These are phyloP conservation scores for Aspergillus intermedius DNA, from an alignment of 2,329 filamentous ascomycete genomes.

Conservation along the genomic window DNA sequence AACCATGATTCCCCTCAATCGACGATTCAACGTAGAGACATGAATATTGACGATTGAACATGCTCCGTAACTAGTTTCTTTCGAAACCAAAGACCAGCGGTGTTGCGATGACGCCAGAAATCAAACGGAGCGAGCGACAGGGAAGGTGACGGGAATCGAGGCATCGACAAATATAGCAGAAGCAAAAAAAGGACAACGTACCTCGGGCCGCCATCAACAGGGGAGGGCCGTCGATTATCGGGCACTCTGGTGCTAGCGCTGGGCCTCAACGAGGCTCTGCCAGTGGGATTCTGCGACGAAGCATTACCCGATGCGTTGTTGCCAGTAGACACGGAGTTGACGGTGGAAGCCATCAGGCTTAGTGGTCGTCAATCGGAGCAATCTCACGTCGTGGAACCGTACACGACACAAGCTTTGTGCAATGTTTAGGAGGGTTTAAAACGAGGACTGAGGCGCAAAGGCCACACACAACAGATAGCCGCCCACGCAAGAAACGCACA, in stretches of 20 bases:
- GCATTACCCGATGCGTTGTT: constrained; percentile 34
- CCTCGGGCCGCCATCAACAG: constrained; percentile 50
- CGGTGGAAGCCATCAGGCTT: constrained; percentile 37
- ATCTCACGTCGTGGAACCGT: constrained; percentile 30
- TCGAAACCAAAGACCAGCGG: background rate
- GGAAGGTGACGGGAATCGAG: background rate
- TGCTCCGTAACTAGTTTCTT: background rate
- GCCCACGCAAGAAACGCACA: background rate
- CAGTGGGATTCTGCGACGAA: constrained; percentile 32
- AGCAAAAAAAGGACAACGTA: constrained; percentile 32
- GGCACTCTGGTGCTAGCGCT: constrained; percentile 44
- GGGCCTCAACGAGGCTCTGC: constrained; percentile 45
- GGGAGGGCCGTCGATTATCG: constrained; percentile 51
- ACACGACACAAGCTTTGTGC: constrained; percentile 29
- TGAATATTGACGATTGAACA: background rate
- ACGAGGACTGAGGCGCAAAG: constrained; percentile 7
- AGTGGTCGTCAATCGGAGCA: constrained; percentile 19
- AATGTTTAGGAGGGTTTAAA: constrained; percentile 9
- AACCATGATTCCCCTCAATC: background rate
- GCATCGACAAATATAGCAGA: constrained; percentile 5
- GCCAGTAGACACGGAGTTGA: constrained; percentile 31
- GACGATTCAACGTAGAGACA: background rate
- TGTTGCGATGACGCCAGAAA: background rate
- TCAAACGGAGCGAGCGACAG: background rate
- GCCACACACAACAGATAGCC: constrained; percentile 4